Percentiles rank a stretch among this genome's conserved stretches.
phyloP scores from a whole-genome alignment of 495 filamentous ascomycete genomes.

The Tuber melanosporum region DNA sequence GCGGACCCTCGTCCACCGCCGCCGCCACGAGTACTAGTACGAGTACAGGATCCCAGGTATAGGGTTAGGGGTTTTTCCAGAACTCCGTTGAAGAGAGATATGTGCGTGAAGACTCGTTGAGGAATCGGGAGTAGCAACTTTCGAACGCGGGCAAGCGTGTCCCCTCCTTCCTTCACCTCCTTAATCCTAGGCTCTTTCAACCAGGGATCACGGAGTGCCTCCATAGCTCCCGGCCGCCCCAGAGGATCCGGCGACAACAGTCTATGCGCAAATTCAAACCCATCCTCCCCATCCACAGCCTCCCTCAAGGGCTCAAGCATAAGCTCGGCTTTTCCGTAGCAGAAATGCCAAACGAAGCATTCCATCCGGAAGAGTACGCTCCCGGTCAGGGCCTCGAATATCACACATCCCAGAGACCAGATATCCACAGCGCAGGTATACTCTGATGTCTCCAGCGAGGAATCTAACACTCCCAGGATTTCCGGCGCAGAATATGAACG shows the following conservation, averaged over 20 bases:
- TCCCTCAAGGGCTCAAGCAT: slow-evolving; percentile 4
- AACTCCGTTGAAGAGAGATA: not conserved
- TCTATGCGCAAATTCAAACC: not conserved
- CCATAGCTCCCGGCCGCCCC: not conserved
- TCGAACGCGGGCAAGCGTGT: not conserved
- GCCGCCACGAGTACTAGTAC: no score
- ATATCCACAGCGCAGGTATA: slow-evolving; percentile 17
- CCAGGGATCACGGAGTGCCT: slow-evolving; percentile 14
- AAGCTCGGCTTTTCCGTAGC: not conserved
- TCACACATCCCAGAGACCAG: slow-evolving; percentile 13
- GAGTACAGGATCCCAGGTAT: not conserved
- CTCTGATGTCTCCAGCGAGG: slow-evolving; percentile 2
- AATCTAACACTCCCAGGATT: slow-evolving; percentile 17
- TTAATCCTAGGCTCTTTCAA: not conserved
- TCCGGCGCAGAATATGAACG: slow-evolving; percentile 46
- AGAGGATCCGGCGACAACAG: slow-evolving; percentile 6
- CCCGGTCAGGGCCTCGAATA: slow-evolving; percentile 4
- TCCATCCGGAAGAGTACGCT: slow-evolving; percentile 3
- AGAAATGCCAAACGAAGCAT: not conserved
- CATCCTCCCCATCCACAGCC: not conserved
- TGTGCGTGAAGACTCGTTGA: no score
- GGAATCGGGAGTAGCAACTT: not conserved
- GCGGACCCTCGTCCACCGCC: no score
- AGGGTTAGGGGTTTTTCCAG: not conserved
- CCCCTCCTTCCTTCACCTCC: not conserved